Conservation (phyloP, 1,284 basidiomycete genomes). For the Cerioporus squamosus region DNA sequence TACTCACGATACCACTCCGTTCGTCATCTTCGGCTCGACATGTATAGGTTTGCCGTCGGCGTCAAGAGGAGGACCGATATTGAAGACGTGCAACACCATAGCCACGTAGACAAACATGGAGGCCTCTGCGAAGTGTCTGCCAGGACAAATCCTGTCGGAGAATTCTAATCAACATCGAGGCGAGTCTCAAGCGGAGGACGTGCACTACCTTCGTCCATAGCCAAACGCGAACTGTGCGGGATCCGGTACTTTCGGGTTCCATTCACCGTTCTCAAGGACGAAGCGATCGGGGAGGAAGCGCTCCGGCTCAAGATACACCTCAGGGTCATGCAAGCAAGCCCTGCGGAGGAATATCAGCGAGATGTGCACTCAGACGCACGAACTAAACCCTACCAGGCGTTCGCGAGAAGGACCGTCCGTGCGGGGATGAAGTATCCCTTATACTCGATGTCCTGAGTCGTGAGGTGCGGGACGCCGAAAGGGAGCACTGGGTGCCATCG, state of each 20-base stretch:
- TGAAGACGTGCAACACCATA: conserved; percentile 23
- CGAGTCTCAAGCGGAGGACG: neutral
- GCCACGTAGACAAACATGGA: conserved; percentile 21
- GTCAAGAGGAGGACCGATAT: conserved; percentile 17
- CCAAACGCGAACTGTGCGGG: conserved; percentile 15
- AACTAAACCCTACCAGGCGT: conserved; percentile 23
- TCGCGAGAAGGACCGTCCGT: conserved; percentile 20
- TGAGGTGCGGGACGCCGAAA: conserved; percentile 6
- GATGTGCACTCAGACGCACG: neutral
- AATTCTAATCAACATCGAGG: neutral
- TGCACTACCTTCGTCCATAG: conserved; percentile 14
- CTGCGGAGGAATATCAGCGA: neutral
- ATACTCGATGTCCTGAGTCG: conserved; percentile 9
- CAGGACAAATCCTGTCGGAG: conserved; percentile 18
- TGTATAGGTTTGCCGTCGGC: conserved; percentile 3
- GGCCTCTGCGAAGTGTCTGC: conserved; percentile 15
- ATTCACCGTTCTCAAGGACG: neutral
- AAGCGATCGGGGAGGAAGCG: conserved; percentile 18
- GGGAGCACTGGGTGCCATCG: conserved; percentile 18
- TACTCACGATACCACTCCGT: conserved; percentile 12
- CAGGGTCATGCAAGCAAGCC: conserved; percentile 24
- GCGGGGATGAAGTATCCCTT: conserved; percentile 25
- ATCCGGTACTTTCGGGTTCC: conserved; percentile 9
- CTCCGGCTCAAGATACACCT: conserved; percentile 18
- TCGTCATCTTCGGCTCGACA: conserved; percentile 14